Evolutionary conservation across 2,329 filamentous ascomycete genomes (phyloP).

Genomic region (Beauveria asiatica): DNA sequence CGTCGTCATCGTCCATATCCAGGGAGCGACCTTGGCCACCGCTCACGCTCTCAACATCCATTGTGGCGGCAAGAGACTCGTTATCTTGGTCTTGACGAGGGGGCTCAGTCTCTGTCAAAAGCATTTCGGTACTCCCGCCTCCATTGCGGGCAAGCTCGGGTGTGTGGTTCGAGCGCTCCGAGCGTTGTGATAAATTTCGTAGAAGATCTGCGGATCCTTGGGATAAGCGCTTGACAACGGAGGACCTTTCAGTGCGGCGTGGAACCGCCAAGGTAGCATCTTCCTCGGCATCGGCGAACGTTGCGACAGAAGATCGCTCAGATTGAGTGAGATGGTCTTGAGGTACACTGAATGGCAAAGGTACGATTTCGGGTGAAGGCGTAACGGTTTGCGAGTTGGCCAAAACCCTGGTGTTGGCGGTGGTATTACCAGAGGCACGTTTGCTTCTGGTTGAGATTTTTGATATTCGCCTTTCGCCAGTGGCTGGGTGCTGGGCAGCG

Average conservation of each 20-base stretch:
- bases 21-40: conserved; percentile 28
- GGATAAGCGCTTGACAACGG: conserved; percentile 41
- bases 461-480: not conserved
- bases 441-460: conserved; percentile 12
- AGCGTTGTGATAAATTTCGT: conserved; percentile 27
- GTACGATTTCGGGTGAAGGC: conserved; percentile 43
- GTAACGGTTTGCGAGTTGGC: conserved; percentile 20
- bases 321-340: conserved; percentile 32
- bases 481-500: not conserved
- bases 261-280: conserved; percentile 14
- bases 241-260: conserved; percentile 24
- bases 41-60: conserved; percentile 43
- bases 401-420: conserved; percentile 13
- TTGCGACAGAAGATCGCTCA: conserved; percentile 59
- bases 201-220: conserved; percentile 32
- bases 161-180: conserved; percentile 4
- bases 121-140: conserved; percentile 37
- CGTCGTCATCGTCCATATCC: not conserved
- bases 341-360: conserved; percentile 58
- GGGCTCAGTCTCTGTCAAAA: conserved; percentile 27
- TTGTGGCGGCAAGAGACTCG: conserved; percentile 48
- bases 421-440: conserved; percentile 17
- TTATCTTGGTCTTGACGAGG: conserved; percentile 31
- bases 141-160: conserved; percentile 14
- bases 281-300: conserved; percentile 56